These are phyloP conservation scores for Ophiocordyceps robertsii DNA, from an alignment of 2,329 filamentous ascomycete genomes.

Conservation along the genomic window DNA sequence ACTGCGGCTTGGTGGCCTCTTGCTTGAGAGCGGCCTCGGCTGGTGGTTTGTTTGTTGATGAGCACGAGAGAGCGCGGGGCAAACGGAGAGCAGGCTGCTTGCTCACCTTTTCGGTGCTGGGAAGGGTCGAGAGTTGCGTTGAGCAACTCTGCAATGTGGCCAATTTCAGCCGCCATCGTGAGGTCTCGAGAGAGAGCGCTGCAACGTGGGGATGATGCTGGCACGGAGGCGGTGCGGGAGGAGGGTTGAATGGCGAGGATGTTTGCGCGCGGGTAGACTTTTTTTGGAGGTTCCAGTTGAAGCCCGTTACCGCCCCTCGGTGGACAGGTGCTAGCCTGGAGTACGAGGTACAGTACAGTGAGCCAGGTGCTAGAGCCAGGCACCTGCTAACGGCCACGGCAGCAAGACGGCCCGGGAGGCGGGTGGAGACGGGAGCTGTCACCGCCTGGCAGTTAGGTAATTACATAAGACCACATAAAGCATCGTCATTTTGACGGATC, in stretches of 20 bases:
- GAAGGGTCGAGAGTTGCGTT: slow-evolving; percentile 80
- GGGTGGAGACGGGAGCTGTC: background rate
- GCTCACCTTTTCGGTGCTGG: slow-evolving; percentile 77
- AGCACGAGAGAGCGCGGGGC: slow-evolving; percentile 16
- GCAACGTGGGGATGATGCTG: slow-evolving; percentile 7
- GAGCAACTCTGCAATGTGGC: slow-evolving; percentile 65
- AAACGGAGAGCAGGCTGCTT: slow-evolving; percentile 3
- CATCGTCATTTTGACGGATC: background rate
- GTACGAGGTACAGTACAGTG: no score
- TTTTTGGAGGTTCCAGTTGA: background rate
- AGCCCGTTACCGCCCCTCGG: background rate
- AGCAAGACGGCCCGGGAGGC: background rate
- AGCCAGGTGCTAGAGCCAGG: no score
- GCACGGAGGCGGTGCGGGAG: background rate
- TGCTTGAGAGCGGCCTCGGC: slow-evolving; percentile 69
- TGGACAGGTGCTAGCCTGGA: background rate
- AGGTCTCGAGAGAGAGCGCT: slow-evolving; percentile 8
- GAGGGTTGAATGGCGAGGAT: background rate
- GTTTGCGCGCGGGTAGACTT: background rate
- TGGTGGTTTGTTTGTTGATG: slow-evolving; percentile 29
- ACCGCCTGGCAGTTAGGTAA: no score
- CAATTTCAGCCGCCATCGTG: slow-evolving; percentile 44
- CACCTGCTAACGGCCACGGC: background rate
- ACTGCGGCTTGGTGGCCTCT: slow-evolving; percentile 73
- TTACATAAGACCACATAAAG: background rate